phyloP scores from a whole-genome alignment of 1,139 yeast species.

The Geotrichum bryndzae region DNA sequence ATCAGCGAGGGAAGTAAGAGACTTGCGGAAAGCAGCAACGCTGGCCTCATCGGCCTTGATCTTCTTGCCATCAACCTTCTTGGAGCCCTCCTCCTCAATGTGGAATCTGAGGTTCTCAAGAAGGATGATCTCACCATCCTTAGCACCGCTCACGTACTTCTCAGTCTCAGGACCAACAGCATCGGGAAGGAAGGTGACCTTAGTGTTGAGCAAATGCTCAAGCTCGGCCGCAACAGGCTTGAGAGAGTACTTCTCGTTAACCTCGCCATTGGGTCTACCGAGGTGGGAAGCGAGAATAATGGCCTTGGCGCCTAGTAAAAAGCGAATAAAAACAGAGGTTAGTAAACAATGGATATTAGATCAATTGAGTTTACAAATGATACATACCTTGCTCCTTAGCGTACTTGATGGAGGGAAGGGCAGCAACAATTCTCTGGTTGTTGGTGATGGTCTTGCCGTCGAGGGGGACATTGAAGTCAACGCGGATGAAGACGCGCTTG shows the following conservation, averaged over 20 bases:
- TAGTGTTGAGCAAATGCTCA: constrained; percentile 59
- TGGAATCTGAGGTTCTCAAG: constrained; percentile 96
- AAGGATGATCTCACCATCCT: constrained; percentile 67
- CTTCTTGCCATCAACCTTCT: constrained; percentile 82
- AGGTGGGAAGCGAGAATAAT: constrained; percentile 89
- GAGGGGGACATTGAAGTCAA: constrained; percentile 92
- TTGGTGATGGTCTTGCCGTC: constrained; percentile 95
- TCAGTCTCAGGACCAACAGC: constrained; percentile 87
- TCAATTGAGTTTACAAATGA: not conserved
- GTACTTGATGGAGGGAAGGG: constrained; percentile 91
- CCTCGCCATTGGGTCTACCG: constrained; percentile 97
- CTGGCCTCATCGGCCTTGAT: constrained; percentile 79
- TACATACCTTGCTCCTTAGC: constrained; percentile 59
- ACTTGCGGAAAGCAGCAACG: constrained; percentile 78
- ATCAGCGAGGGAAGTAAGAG: constrained; percentile 84
- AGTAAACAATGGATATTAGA: not conserved
- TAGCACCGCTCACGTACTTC: constrained; percentile 61
- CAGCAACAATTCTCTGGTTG: constrained; percentile 98
- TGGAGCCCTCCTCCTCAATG: constrained; percentile 92
- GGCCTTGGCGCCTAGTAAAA: constrained; percentile 60
- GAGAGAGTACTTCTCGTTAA: constrained; percentile 73
- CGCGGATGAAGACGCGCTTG: constrained; percentile 94
- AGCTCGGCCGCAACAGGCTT: constrained; percentile 89
- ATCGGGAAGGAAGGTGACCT: constrained; percentile 74
- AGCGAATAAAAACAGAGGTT: not conserved